Evolutionary conservation across 2,329 filamentous ascomycete species (phyloP).

Genomic region (Verticillium isaacii): DNA sequence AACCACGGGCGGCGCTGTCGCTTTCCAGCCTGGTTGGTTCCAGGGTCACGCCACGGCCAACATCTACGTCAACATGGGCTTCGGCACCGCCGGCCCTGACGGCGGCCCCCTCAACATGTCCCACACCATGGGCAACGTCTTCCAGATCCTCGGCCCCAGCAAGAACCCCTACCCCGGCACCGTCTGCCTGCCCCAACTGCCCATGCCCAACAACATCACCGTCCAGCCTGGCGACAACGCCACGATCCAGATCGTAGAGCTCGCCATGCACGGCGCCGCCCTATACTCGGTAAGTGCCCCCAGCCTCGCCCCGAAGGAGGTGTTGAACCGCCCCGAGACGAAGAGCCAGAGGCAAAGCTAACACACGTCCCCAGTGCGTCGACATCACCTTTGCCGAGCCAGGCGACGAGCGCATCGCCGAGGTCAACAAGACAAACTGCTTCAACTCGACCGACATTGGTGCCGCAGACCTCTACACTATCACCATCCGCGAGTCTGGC

Average conservation of each 20-base stretch:
- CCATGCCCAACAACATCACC: conserved; percentile 66
- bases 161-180: conserved; percentile 84
- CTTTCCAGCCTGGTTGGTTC: conserved; percentile 95
- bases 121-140: conserved; percentile 71
- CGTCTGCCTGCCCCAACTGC: conserved; percentile 85
- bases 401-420: conserved; percentile 57
- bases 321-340: no score
- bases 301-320: no score
- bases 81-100: conserved; percentile 63
- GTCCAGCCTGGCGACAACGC: conserved; percentile 81
- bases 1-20: conserved; percentile 76
- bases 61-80: conserved; percentile 87
- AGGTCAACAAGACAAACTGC: conserved; percentile 80
- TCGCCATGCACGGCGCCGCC: conserved; percentile 76
- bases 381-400: conserved; percentile 89
- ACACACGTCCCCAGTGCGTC: conserved; percentile 61
- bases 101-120: conserved; percentile 80
- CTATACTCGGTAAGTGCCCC: conserved; percentile 65
- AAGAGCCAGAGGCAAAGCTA: conserved; percentile 1
- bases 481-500: conserved; percentile 43
- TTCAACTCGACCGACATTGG: conserved; percentile 77
- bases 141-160: conserved; percentile 76
- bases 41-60: conserved; percentile 77
- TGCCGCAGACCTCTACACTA: conserved; percentile 73
- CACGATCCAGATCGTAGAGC: conserved; percentile 84